These are phyloP conservation scores for Apophysomyces variabilis DNA, from an alignment of 371 early-diverging fungal genomes.

Conservation along the genomic window DNA sequence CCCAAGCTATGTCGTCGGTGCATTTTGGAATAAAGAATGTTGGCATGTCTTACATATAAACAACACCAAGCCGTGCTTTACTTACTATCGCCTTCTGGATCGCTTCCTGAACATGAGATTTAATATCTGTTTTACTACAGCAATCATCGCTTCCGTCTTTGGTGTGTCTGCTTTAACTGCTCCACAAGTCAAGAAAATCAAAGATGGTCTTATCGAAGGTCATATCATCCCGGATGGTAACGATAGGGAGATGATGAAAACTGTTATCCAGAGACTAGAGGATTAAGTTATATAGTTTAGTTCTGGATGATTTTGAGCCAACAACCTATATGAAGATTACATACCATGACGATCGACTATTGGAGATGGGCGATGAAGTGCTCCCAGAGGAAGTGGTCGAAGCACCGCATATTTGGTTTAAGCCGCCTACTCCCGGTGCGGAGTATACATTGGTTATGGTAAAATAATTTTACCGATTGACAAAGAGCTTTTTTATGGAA, in stretches of 20 bases:
- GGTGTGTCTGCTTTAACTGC: too few species aligned
- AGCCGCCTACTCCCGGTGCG: constrained; percentile 22
- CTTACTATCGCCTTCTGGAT: too few species aligned
- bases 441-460: constrained; percentile 38
- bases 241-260: background rate
- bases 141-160: too few species aligned
- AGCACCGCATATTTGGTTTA: constrained; percentile 31
- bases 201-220: background rate
- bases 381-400: constrained; percentile 21
- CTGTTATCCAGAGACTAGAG: too few species aligned
- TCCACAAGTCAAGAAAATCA: too few species aligned
- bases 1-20: background rate
- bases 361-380: constrained; percentile 29
- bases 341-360: constrained; percentile 22
- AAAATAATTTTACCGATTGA: constrained; percentile 1
- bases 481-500: background rate
- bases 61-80: background rate
- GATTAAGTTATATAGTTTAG: background rate
- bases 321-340: constrained; percentile 27
- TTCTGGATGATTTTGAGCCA: constrained; percentile 30
- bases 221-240: constrained; percentile 1
- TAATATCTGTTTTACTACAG: too few species aligned
- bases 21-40: constrained; percentile 6
- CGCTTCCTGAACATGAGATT: too few species aligned
- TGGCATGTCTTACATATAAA: background rate